Evolutionary conservation across 2,329 filamentous ascomycete genomes (phyloP).

Genomic region (Neospermospora avenae): DNA sequence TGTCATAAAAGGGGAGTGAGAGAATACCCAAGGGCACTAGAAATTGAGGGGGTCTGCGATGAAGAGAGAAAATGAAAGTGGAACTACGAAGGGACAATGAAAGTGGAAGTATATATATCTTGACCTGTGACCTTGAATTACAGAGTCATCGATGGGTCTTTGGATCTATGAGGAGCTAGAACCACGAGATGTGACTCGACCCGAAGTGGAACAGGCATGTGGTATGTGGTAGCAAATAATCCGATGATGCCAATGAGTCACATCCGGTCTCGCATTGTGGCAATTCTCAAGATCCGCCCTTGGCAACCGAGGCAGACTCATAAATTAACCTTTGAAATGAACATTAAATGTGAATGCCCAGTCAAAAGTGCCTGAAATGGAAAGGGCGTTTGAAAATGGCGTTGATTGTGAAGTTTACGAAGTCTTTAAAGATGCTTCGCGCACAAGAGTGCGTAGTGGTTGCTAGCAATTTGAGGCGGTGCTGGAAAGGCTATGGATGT

Average conservation of each 20-base stretch:
- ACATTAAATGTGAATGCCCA: not conserved
- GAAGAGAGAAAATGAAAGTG: constrained; percentile 13
- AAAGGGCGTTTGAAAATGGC: not conserved
- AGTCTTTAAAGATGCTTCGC: constrained; percentile 8
- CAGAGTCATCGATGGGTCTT: constrained; percentile 16
- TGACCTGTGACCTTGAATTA: not conserved
- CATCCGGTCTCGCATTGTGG: constrained; percentile 2
- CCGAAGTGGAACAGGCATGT: not conserved
- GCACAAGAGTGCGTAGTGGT: not conserved
- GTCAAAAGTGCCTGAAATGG: not conserved
- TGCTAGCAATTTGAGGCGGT: not conserved
- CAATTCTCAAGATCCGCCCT: not conserved
- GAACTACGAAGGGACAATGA: constrained; percentile 1
- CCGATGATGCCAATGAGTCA: constrained; percentile 9
- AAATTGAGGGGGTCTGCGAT: constrained; percentile 28
- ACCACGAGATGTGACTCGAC: constrained; percentile 26
- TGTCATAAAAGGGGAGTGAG: not conserved
- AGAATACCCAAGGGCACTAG: constrained; percentile 16
- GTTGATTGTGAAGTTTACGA: not conserved
- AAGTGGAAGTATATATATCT: constrained; percentile 22
- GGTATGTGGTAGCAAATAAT: not conserved
- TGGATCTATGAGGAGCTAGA: constrained; percentile 3
- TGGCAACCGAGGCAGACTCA: constrained; percentile 10
- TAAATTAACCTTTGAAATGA: not conserved
- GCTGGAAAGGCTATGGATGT: not conserved